Percentiles rank a stretch among this genome's conserved stretches.
Conservation (phyloP, 192 early-diverging fungal genomes). For the Ambispora gerdemannii region DNA sequence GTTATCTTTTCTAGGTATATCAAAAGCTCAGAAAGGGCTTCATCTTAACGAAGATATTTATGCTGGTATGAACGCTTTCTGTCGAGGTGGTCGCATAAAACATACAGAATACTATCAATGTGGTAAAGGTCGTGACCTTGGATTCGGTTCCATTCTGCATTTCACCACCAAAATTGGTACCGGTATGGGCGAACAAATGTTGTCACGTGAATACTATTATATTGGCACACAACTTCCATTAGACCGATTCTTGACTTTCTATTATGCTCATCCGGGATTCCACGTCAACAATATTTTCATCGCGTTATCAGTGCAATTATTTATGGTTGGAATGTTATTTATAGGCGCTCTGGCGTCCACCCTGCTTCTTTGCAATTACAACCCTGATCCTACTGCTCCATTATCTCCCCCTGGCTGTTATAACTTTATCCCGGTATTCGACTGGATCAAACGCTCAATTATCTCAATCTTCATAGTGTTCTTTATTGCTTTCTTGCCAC, state of each 20-base stretch:
- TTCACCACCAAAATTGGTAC: slow-evolving; percentile 89
- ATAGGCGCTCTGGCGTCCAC: slow-evolving; percentile 69
- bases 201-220: slow-evolving; percentile 91
- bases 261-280: slow-evolving; percentile 86
- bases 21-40: slow-evolving; percentile 85
- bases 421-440: slow-evolving; percentile 67
- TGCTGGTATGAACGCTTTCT: slow-evolving; percentile 87
- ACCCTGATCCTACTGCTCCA: slow-evolving; percentile 51
- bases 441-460: slow-evolving; percentile 81
- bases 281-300: slow-evolving; percentile 89
- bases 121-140: slow-evolving; percentile 87
- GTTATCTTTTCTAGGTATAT: too few species aligned
- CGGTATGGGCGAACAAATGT: slow-evolving; percentile 91
- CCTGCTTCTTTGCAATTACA: slow-evolving; percentile 56
- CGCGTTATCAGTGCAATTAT: slow-evolving; percentile 76
- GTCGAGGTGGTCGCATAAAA: slow-evolving; percentile 80
- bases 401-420: slow-evolving; percentile 59
- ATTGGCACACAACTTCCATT: slow-evolving; percentile 80
- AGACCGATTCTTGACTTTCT: slow-evolving; percentile 85
- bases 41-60: slow-evolving; percentile 93
- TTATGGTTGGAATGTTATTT: slow-evolving; percentile 75
- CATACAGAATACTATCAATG: slow-evolving; percentile 91
- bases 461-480: slow-evolving; percentile 79
- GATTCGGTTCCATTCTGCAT: slow-evolving; percentile 84
- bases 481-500: slow-evolving; percentile 75